phyloP scores from a whole-genome alignment of 306 rosid genomes.

The Dryas octopetala region DNA sequence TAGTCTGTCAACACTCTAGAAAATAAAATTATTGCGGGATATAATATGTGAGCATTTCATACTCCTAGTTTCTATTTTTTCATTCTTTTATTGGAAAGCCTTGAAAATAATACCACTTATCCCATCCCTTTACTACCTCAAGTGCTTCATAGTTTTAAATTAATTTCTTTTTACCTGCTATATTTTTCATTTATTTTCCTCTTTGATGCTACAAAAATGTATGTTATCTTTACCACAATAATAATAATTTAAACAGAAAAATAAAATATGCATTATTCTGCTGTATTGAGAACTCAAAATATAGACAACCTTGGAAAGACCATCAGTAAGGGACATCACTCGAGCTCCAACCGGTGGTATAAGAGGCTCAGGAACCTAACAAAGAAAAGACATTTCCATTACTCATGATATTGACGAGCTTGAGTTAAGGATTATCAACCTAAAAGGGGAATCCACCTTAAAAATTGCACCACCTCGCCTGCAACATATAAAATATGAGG shows the following conservation, averaged over 20 bases:
- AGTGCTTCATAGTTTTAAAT: background rate
- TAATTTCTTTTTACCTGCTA: background rate
- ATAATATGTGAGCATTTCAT: background rate
- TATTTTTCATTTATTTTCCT: background rate
- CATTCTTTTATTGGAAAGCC: background rate
- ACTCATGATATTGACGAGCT: constrained; percentile 23
- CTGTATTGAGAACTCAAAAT: constrained; percentile 1
- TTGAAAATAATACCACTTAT: background rate
- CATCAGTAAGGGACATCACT: constrained; percentile 93
- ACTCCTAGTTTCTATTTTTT: background rate
- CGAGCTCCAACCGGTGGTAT: constrained; percentile 96
- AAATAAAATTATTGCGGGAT: background rate
- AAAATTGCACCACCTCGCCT: constrained; percentile 85
- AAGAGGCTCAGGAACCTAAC: constrained; percentile 94
- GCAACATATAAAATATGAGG: constrained; percentile 36
- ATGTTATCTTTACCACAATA: background rate
- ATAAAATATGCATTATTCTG: background rate
- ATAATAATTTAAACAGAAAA: constrained; percentile 1
- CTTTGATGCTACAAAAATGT: constrained; percentile 1
- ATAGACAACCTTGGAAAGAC: constrained; percentile 75
- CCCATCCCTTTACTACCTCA: background rate
- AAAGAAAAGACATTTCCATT: constrained; percentile 19
- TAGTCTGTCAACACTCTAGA: background rate
- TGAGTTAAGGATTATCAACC: constrained; percentile 26
- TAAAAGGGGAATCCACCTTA: constrained; percentile 54